Evolutionary conservation across 1,139 yeast genomes (phyloP).

Genomic region (Martiniozyma asiatica): DNA sequence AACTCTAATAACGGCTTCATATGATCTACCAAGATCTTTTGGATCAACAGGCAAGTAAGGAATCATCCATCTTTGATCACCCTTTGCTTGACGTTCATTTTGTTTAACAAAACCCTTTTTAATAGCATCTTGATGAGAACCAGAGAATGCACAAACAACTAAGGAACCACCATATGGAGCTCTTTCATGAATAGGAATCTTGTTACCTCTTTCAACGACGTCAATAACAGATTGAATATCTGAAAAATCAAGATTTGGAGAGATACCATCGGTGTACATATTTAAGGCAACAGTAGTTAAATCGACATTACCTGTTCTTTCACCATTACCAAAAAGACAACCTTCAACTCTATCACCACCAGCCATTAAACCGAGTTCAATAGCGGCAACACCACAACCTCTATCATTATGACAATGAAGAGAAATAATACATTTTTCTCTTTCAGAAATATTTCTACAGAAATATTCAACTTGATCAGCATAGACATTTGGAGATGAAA

Average conservation of each 20-base stretch:
- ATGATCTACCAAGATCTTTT: constrained; percentile 87
- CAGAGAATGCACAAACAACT: constrained; percentile 92
- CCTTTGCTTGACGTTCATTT: constrained; percentile 35
- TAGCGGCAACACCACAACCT: constrained; percentile 96
- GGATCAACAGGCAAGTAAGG: constrained; percentile 97
- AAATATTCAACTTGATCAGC: constrained; percentile 97
- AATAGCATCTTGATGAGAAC: constrained; percentile 97
- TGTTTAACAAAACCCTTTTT: constrained; percentile 78
- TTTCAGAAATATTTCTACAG: constrained; percentile 61
- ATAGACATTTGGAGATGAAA: constrained; percentile 83
- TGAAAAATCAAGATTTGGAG: constrained; percentile 81
- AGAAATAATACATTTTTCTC: constrained; percentile 81
- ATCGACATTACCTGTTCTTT: constrained; percentile 97
- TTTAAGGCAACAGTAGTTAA: constrained; percentile 89
- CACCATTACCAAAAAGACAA: constrained; percentile 95
- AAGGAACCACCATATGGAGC: constrained; percentile 96
- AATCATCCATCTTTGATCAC: constrained; percentile 57
- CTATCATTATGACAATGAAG: constrained; percentile 94
- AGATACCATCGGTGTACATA: constrained; percentile 86
- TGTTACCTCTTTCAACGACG: constrained; percentile 86
- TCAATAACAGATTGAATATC: constrained; percentile 75
- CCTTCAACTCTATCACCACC: constrained; percentile 99
- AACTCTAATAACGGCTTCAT: constrained; percentile 95
- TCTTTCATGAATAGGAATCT: constrained; percentile 84
- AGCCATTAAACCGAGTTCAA: constrained; percentile 86